A percentile compares a stretch with the other conserved stretches of the same genome.
Evolutionary conservation across 2,329 filamentous ascomycete genomes (phyloP).

Genomic region (Talaromyces sp.): DNA sequence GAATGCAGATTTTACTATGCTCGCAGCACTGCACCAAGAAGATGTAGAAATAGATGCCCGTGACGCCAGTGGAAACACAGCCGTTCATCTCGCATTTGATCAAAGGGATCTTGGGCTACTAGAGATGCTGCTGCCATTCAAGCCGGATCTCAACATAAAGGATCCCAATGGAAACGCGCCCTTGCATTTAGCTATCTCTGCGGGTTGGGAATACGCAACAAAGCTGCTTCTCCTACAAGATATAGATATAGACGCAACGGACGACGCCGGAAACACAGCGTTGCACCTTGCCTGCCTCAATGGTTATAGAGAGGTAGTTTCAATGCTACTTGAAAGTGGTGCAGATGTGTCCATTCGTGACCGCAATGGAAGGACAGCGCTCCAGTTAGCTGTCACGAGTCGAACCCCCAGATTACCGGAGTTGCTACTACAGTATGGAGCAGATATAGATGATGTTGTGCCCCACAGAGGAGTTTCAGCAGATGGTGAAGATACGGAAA

Average conservation of each 20-base stretch:
- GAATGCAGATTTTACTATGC: neutral
- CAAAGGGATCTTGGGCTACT: neutral
- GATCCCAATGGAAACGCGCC: neutral
- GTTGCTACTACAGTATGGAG: neutral
- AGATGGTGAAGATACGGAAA: neutral
- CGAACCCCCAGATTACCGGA: neutral
- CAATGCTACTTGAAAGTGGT: neutral
- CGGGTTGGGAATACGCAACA: neutral
- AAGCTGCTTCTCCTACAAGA: neutral
- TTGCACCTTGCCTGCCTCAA: neutral
- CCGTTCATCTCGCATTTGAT: slow-evolving; percentile 1
- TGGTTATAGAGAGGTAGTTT: neutral
- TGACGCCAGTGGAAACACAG: neutral
- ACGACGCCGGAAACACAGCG: neutral
- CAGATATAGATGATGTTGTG: neutral
- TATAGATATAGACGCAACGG: neutral
- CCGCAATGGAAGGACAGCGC: neutral
- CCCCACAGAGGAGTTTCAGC: neutral
- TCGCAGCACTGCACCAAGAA: neutral
- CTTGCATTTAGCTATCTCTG: neutral
- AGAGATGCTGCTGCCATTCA: neutral
- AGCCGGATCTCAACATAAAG: neutral
- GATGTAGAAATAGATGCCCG: neutral
- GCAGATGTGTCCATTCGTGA: neutral
- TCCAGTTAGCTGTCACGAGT: neutral